phyloP scores from a whole-genome alignment of 2,329 filamentous ascomycete genomes.

The Trichoderma guizhouense region DNA sequence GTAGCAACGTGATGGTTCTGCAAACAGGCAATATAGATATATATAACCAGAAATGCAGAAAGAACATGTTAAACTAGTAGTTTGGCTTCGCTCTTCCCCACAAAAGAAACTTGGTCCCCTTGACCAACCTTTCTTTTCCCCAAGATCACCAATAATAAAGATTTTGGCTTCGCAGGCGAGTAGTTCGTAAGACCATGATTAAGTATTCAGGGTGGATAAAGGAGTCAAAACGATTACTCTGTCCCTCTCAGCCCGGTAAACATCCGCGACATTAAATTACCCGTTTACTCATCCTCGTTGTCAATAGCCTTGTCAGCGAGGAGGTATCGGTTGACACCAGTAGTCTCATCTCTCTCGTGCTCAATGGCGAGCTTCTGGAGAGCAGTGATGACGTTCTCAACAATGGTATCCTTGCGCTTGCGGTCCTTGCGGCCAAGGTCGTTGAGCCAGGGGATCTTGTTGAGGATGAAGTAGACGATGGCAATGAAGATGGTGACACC shows the following conservation, averaged over 20 bases:
- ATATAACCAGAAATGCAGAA: neutral
- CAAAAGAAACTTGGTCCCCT: slow-evolving; percentile 12
- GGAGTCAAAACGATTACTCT: neutral
- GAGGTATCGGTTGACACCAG: slow-evolving; percentile 8
- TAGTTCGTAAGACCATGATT: neutral
- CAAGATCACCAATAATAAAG: slow-evolving; percentile 7
- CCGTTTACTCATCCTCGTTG: slow-evolving; percentile 13
- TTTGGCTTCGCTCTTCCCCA: slow-evolving; percentile 7
- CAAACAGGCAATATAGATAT: neutral
- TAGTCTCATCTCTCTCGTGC: slow-evolving; percentile 9
- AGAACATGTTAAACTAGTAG: slow-evolving; percentile 2
- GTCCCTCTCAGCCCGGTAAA: neutral
- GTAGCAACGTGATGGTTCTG: slow-evolving; percentile 7
- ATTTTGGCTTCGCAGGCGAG: neutral
- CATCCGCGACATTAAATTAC: slow-evolving; percentile 13
- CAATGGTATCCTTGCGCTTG: slow-evolving; percentile 56
- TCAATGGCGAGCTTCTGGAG: slow-evolving; percentile 17
- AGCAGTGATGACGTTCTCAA: slow-evolving; percentile 16
- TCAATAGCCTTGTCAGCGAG: slow-evolving; percentile 13
- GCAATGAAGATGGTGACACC: slow-evolving; percentile 84
- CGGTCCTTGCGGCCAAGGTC: slow-evolving; percentile 85
- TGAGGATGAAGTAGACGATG: slow-evolving; percentile 70
- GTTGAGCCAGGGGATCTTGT: slow-evolving; percentile 77
- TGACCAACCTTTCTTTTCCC: slow-evolving; percentile 16
- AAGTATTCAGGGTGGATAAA: neutral